Evolutionary conservation across 2,329 filamentous ascomycete species (phyloP).

Genomic region (Sclerotinia minor): DNA sequence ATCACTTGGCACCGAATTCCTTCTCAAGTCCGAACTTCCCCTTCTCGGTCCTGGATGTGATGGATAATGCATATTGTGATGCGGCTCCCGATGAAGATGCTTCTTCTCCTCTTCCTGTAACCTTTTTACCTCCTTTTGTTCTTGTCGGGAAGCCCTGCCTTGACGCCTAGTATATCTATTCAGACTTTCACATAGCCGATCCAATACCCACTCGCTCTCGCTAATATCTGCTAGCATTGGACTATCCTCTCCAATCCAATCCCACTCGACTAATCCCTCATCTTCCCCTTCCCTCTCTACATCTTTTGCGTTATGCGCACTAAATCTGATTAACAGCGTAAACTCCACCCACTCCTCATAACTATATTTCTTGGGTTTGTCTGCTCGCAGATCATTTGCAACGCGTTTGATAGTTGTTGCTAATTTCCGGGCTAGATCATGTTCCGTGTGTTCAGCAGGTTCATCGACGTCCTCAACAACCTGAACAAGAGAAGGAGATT

Average conservation of each 20-base stretch:
- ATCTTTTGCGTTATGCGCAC: slow-evolving; percentile 40
- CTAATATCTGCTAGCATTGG: slow-evolving; percentile 63
- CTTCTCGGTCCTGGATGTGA: slow-evolving; percentile 15
- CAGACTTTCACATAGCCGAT: slow-evolving; percentile 65
- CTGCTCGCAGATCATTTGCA: slow-evolving; percentile 53
- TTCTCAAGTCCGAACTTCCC: not conserved
- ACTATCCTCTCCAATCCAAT: slow-evolving; percentile 70
- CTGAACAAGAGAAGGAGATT: slow-evolving; percentile 11
- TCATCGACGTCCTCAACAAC: slow-evolving; percentile 44
- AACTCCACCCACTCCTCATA: slow-evolving; percentile 72
- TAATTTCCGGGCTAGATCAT: slow-evolving; percentile 56
- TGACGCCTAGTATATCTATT: slow-evolving; percentile 43
- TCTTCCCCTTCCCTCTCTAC: slow-evolving; percentile 51
- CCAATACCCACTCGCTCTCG: slow-evolving; percentile 67
- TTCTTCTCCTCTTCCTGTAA: not conserved
- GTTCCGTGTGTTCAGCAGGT: slow-evolving; percentile 42
- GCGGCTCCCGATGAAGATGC: slow-evolving; percentile 7
- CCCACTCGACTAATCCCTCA: slow-evolving; percentile 65
- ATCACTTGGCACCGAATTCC: not conserved
- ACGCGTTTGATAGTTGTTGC: slow-evolving; percentile 57
- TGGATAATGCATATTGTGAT: slow-evolving; percentile 17
- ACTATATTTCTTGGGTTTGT: slow-evolving; percentile 53
- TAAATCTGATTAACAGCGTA: slow-evolving; percentile 62
- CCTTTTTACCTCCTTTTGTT: not conserved
- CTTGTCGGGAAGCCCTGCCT: slow-evolving; percentile 31